phyloP scores from a whole-genome alignment of 208 protist genomes.

The Trypanosoma vivax region DNA sequence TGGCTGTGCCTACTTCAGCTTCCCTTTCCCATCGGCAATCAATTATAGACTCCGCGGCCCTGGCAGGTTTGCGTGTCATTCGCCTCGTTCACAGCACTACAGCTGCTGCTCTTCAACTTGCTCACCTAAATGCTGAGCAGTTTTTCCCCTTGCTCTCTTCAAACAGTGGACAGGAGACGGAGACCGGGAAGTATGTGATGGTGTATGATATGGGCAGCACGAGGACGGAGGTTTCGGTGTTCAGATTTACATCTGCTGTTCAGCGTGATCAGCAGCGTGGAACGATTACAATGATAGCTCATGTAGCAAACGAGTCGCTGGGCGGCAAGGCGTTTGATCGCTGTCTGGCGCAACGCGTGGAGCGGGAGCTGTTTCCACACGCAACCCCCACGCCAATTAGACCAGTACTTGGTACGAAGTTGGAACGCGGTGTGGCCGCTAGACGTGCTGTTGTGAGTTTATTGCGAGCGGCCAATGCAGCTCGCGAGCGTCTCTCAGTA shows the following conservation, averaged over 20 bases:
- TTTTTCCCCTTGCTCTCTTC: conserved; percentile 17
- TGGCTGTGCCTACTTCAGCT: conserved; percentile 68
- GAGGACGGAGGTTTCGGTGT: conserved; percentile 73
- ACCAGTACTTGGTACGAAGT: conserved; percentile 11
- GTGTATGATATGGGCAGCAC: conserved; percentile 84
- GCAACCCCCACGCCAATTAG: conserved; percentile 15
- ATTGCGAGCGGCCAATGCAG: conserved; percentile 65
- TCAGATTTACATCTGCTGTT: conserved; percentile 24
- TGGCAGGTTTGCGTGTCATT: conserved; percentile 75
- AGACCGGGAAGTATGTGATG: conserved; percentile 38
- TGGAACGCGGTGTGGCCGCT: conserved; percentile 9
- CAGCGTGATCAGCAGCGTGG: neutral
- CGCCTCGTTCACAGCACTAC: conserved; percentile 80
- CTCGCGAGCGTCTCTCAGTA: conserved; percentile 84
- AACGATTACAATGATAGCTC: conserved; percentile 33
- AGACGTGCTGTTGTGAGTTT: conserved; percentile 59
- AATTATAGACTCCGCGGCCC: conserved; percentile 79
- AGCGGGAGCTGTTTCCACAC: conserved; percentile 41
- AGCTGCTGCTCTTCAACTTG: conserved; percentile 62
- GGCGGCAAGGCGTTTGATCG: conserved; percentile 85
- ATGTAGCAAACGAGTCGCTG: conserved; percentile 45
- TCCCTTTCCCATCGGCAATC: conserved; percentile 74
- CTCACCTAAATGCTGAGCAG: conserved; percentile 38
- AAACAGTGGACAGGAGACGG: neutral
- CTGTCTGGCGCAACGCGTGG: conserved; percentile 80